Conservation (phyloP, 768 basidiomycete genomes). For the Xerocomellus dryophilus region DNA sequence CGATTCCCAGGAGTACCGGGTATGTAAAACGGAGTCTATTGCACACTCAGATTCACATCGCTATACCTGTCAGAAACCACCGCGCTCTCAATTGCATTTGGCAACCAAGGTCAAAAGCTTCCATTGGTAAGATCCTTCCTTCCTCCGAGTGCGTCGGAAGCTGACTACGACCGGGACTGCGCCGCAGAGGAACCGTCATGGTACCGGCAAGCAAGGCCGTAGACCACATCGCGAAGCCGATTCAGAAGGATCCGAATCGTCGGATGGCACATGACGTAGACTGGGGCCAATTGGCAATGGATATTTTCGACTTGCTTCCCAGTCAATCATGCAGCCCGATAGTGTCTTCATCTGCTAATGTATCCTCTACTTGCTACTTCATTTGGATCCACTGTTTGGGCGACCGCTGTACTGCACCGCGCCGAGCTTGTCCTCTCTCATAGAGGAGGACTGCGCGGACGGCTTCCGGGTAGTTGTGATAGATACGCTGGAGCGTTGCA, state of each 20-base stretch:
- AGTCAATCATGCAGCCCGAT: constrained; percentile 19
- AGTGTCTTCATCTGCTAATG: constrained; percentile 24
- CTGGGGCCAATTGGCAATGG: constrained; percentile 9
- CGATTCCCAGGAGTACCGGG: constrained; percentile 93
- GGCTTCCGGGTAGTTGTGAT: constrained; percentile 49
- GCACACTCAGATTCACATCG: constrained; percentile 16
- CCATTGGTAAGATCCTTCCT: constrained; percentile 60
- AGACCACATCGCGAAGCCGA: constrained; percentile 55
- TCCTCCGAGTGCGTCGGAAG: constrained; percentile 20
- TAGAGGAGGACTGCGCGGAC: constrained; percentile 33
- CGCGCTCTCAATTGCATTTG: constrained; percentile 82
- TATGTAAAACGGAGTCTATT: constrained; percentile 34
- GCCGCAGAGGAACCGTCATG: constrained; percentile 75
- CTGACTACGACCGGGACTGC: constrained; percentile 20
- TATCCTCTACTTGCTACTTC: constrained; percentile 21
- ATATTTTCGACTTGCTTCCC: constrained; percentile 9
- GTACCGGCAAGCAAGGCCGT: constrained; percentile 57
- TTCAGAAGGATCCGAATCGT: constrained; percentile 67
- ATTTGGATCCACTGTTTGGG: constrained; percentile 21
- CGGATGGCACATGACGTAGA: constrained; percentile 47
- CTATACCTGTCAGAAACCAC: constrained; percentile 63
- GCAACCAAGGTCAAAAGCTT: constrained; percentile 87
- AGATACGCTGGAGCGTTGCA: constrained; percentile 44
- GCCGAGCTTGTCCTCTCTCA: constrained; percentile 32
- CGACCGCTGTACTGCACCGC: constrained; percentile 12